Evolutionary conservation across 1,139 yeast species (phyloP).

Genomic region (Eremothecium cymbalariae): DNA sequence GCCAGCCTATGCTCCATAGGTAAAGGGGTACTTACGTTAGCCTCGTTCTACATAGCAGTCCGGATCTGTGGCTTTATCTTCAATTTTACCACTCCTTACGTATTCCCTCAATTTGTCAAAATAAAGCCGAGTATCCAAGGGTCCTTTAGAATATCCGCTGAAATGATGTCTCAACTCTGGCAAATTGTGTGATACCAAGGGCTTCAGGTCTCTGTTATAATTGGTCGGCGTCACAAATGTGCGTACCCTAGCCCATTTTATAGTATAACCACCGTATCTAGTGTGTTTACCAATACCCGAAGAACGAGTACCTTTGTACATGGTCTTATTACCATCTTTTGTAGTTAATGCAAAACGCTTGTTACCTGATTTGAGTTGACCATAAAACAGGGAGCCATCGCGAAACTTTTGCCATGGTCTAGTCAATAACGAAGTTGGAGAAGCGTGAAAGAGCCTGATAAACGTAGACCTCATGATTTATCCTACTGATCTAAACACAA

Average conservation of each 20-base stretch:
- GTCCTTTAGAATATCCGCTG: conserved; percentile 62
- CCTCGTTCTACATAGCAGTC: conserved; percentile 29
- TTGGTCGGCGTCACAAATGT: conserved; percentile 79
- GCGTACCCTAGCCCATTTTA: conserved; percentile 80
- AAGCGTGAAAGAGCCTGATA: conserved; percentile 45
- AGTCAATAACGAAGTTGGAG: conserved; percentile 46
- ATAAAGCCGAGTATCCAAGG: conserved; percentile 67
- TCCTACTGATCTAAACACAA: too few relatives aligned
- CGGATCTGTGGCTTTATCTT: conserved; percentile 24
- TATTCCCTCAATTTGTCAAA: conserved; percentile 66
- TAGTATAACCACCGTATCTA: conserved; percentile 60
- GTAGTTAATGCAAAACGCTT: conserved; percentile 82
- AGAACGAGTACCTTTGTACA: conserved; percentile 93
- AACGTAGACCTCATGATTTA: conserved; percentile 48
- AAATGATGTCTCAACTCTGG: conserved; percentile 64
- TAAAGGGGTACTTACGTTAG: too few relatives aligned
- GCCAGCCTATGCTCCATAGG: too few relatives aligned
- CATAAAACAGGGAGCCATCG: conserved; percentile 82
- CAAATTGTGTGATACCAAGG: conserved; percentile 64
- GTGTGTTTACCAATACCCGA: conserved; percentile 85
- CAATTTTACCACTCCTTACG: conserved; percentile 53
- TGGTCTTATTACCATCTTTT: conserved; percentile 89
- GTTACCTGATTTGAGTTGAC: conserved; percentile 66
- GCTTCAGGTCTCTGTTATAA: conserved; percentile 45
- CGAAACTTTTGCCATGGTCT: conserved; percentile 86